Evolutionary conservation across 2,329 filamentous ascomycete genomes (phyloP).

Genomic region (Microcyclospora tardicrescens): DNA sequence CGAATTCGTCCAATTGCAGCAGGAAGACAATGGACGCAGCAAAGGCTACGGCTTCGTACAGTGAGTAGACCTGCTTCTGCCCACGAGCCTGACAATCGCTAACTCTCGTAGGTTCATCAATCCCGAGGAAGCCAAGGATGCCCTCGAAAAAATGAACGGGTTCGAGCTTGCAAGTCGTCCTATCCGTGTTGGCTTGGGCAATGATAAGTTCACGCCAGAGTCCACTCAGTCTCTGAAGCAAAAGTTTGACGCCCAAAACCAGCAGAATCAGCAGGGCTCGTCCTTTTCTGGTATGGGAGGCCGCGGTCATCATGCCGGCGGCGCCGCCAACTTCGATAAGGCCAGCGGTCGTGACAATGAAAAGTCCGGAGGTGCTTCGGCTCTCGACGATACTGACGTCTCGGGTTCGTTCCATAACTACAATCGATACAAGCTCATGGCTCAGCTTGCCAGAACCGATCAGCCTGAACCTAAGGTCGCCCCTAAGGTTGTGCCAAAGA

Average conservation of each 20-base stretch:
- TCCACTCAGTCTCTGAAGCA: constrained; percentile 85
- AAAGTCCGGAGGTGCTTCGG: constrained; percentile 74
- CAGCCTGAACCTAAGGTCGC: constrained; percentile 61
- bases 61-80: constrained; percentile 43
- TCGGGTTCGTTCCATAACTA: constrained; percentile 99
- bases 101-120: constrained; percentile 35
- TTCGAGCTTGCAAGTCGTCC: constrained; percentile 95
- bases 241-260: constrained; percentile 55
- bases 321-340: constrained; percentile 68
- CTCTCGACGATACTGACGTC: constrained; percentile 93
- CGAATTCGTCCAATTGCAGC: constrained; percentile 94
- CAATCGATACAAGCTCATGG: constrained; percentile 95
- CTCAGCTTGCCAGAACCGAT: constrained; percentile 92
- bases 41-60: constrained; percentile 97
- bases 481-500: constrained; percentile 38
- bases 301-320: constrained; percentile 69
- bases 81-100: constrained; percentile 1
- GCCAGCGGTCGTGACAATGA: constrained; percentile 78
- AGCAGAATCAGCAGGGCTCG: constrained; percentile 40
- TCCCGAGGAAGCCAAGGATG: constrained; percentile 80
- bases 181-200: constrained; percentile 96
- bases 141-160: constrained; percentile 97
- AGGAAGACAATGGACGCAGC: constrained; percentile 81
- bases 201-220: constrained; percentile 99
- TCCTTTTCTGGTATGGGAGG: constrained; percentile 83